Base-by-base conservation (phyloP, 495 filamentous ascomycete species). In the Podospora bellae-mahoneyi region DNA sequence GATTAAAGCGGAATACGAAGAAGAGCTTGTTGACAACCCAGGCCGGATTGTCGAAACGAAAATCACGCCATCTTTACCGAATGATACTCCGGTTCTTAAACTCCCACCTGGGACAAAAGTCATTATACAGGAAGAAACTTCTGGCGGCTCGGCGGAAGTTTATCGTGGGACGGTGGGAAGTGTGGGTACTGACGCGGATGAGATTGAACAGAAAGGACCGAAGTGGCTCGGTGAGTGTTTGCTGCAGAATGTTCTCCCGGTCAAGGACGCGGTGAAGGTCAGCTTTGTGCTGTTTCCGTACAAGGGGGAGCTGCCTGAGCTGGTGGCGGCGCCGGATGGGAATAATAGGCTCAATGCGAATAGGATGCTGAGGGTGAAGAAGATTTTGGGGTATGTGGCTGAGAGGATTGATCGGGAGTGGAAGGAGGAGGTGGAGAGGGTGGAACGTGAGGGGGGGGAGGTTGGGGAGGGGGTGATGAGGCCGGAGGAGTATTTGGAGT, bases 281-380 rank as follows among this genome's bases (percentile, higher is more conserved):
- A 92, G 91, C 20, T 99, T 99, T 76, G 85, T 96, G 16, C 80
- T 99, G 61, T 87, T 94, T 73, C 96, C 95, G 10, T 93, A 89
- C 79, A 86, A 91, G 70, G 89, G 94, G 71, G 79, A 84, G 26
- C 78, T 97, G 66, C 94, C 93, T 4, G 84, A 83, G 63, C 87
- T 92, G 55, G 85, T 84, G 62, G 39, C 13, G 39, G 85, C 88
- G 60, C 78, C 86, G 3, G 90, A 92, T 65, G 84, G 89, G 48
- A 95, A 92, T 71, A 91, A 92, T 62, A 88, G 95, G 32, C 84
- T 99, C 66, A 99, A 98, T 76, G 95, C 95, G 32, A 99, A 98
- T 74, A 85, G 95, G 32, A 98, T 99, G 96, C 84, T 99, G 32
- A 86, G 95, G 58, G 91, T 94, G 3, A 94, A 92, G 81, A 99